Evolutionary conservation across 1,284 basidiomycete species (phyloP), one percentile per base, ranked within the genome.

Genomic region (Fistulina hepatica): DNA sequence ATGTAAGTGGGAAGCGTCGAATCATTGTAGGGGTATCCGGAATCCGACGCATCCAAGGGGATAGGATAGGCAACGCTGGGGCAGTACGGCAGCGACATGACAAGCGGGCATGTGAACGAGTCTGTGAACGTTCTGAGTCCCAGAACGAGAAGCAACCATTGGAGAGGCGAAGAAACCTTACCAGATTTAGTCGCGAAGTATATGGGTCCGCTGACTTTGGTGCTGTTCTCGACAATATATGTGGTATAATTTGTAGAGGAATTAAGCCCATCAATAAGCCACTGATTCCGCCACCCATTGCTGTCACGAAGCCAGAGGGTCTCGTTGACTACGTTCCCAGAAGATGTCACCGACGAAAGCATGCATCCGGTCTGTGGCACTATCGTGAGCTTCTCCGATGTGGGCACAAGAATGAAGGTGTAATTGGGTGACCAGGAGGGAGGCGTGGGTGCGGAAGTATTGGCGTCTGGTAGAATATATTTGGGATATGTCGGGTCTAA

Each of bases 231-330:
- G 3, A 81, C 50, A 6, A 76, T 66, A 44, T 73, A 83, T 2
- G 64, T 71, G 0, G 81, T 83, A 49, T 85, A 85, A 48, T 86
- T 86, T 22, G 78, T 83, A 9, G 59, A 58, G 4, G 80, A 65
- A 1, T 58, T 58, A 12, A 86, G 59, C 0, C 66, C 72, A 2
- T 65, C 66, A 2, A 83, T 43, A 5, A 81, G 52, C 71, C 75
- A 85, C 48, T 84, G 76, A 22, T 55, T 69, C 34, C 81, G 56
- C 76, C 78, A 85, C 2, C 76, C 79, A 3, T 60, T 52, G 0
- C 50, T 38, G 42, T 73, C 69, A 31, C 70, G 62, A 5, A 76
- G 52, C 77, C 78, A 81, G 2, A 69, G 43, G 1, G 63, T 63
- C 41, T 67, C 49, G 42, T 61, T 66, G 7, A 57, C 48, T 1